Base-by-base conservation (phyloP, 2,329 filamentous ascomycete genomes). In the Alternaria ventricosa region DNA sequence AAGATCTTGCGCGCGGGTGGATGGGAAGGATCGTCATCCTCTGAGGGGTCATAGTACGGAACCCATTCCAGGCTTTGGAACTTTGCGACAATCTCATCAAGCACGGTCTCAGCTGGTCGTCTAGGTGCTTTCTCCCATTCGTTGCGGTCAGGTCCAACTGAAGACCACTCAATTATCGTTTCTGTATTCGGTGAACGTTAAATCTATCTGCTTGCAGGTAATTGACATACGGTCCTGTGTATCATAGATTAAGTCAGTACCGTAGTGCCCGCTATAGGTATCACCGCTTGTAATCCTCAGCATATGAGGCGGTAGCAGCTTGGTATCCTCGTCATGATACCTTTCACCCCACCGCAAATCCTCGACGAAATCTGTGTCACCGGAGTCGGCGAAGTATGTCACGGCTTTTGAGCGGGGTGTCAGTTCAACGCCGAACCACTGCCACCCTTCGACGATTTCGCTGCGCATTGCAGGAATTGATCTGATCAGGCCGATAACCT, bases 161-260 rank as follows among this genome's bases (percentile, higher is more conserved):
- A 28, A 25, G 23, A 27, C 25, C 46, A 30, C 6, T 10, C 46
- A 4, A 22, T 18, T 0, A 30, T 50, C 0, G 13, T 30, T 50
- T 20, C 25, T 50, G 25, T 3, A 9, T 3, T 18, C 8, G 0
- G 23, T 50, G 6, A 50, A 13, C 0, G 11, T 3, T 20, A 0
- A 13, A 11, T 0, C 25, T 10, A 12, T 20, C 2, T 5, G n/a
- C 1, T 20, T 5, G 5, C 8, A 8, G 9, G 1, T 4, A 13
- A 18, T 20, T 11, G 4, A 30, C 25, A 20, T 50, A 28, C 46
- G 4, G 18, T n/a, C 46, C 12, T 20, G n/a, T 1, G 25, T 30
- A 3, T 50, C 28, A 22, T 22, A 46, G 20, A 46, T 46, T 3
- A 46, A n/a, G 8, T 46, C 44, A 23, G 44, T 46, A 23, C 44